Base-by-base conservation (phyloP, 2,329 filamentous ascomycete species). In the Hymenoscyphus scutula region DNA sequence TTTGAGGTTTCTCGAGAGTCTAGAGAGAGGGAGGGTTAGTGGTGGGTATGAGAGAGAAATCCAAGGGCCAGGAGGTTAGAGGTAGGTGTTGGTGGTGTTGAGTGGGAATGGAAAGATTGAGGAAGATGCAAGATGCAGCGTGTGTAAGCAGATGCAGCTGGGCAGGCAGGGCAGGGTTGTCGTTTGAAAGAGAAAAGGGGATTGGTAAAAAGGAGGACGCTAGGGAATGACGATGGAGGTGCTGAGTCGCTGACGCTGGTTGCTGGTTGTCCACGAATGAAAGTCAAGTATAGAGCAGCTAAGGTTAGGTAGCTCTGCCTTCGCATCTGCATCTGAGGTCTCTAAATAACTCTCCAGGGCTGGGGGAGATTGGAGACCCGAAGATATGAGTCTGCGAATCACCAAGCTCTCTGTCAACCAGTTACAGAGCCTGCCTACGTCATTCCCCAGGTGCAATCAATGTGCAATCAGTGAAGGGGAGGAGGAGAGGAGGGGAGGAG, bases 71-170 rank as follows among this genome's bases (percentile, higher is more conserved):
- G 45, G 34, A 37, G 34, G 34, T 37, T 37, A 37, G 34, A 37
- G 34, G 1, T 13, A 34, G 32, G 32, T 34, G 11, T 10, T 37
- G 34, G 45, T 48, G 45, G 19, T 25, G 45, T 48, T 48, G 45
- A 23, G 45, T 48, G 19, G 19, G 45, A 48, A 23, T 7, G 19
- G 45, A 48, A 23, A 23, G 45, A 23, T 23, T 19, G 45, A 23
- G 45, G 19, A 11, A 23, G 45, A 48, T 7, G n/a, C 23, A n/a
- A n/a, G n/a, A 41, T 45, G 45, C 45, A 48, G 45, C 19, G 19
- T 48, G 45, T 48, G 45, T 48, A 48, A 48, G 45, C 45, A 48
- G 27, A 48, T 25, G 45, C 45, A 48, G 27, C 27, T n/a, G n/a
- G n/a, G 41, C 41, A 8, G n/a, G n/a, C 41, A 25, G 45, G 45